Conservation (phyloP, 768 basidiomycete genomes). For the Paxillus involutus region DNA sequence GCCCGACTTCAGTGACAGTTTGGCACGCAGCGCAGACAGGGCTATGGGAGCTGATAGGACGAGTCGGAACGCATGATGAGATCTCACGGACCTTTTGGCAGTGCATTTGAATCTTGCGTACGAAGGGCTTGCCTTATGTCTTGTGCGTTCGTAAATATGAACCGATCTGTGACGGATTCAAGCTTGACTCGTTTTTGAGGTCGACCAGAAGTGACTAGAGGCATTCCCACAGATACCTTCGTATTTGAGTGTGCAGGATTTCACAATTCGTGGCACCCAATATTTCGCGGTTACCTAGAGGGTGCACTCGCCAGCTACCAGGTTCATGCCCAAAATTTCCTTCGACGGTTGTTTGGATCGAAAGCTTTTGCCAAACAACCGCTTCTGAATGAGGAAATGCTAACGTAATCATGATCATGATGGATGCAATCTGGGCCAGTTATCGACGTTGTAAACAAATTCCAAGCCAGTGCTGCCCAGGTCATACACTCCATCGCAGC, state of each 20-base stretch:
- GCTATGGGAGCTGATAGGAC: slow-evolving; percentile 23
- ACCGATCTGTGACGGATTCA: slow-evolving; percentile 5
- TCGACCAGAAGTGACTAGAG: slow-evolving; percentile 4
- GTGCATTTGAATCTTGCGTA: slow-evolving; percentile 11
- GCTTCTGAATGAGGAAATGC: background rate
- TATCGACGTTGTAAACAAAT: background rate
- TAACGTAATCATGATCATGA: background rate
- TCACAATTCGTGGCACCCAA: no score
- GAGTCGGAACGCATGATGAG: background rate
- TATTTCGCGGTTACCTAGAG: no score
- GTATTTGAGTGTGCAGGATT: background rate
- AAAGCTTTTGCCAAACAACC: slow-evolving; percentile 24
- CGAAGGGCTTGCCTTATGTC: slow-evolving; percentile 25
- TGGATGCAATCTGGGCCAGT: background rate
- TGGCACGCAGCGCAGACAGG: slow-evolving; percentile 56
- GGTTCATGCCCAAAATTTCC: no score
- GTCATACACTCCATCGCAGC: background rate
- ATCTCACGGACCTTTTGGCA: slow-evolving; percentile 22
- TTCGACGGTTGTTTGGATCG: slow-evolving; percentile 23
- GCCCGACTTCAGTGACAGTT: slow-evolving; percentile 46
- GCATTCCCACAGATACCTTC: slow-evolving; percentile 12
- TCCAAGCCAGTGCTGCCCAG: background rate
- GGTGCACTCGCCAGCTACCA: no score
- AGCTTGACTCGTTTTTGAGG: slow-evolving; percentile 25
- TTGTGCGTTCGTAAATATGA: slow-evolving; percentile 16